phyloP scores from a whole-genome alignment of 1,284 basidiomycete species.

The Polyporus tsugae region DNA sequence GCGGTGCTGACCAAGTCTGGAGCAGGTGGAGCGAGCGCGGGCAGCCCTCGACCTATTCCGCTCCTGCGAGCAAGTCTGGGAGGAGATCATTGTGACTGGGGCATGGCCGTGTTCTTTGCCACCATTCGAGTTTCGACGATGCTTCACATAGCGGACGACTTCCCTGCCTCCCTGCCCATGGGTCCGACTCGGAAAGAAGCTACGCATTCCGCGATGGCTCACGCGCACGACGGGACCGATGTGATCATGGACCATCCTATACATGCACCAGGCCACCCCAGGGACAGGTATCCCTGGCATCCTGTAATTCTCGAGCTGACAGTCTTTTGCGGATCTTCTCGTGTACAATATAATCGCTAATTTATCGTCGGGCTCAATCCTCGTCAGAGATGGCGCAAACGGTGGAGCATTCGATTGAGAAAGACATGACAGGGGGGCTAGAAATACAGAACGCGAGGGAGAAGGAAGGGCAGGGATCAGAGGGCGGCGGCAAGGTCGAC shows the following conservation, averaged over 20 bases:
- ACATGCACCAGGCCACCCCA: constrained; percentile 7
- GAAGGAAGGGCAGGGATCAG: constrained; percentile 25
- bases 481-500: constrained; percentile 61
- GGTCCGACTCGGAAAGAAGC: not conserved
- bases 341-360: constrained; percentile 8
- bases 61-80: constrained; percentile 58
- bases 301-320: constrained; percentile 19
- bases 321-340: constrained; percentile 2
- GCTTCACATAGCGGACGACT: constrained; percentile 40
- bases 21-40: constrained; percentile 60
- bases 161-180: constrained; percentile 1
- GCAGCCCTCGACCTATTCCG: constrained; percentile 65
- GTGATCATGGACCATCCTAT: constrained; percentile 12
- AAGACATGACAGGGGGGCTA: constrained; percentile 14
- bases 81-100: constrained; percentile 54
- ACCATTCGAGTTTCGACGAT: constrained; percentile 41
- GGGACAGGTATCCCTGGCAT: constrained; percentile 16
- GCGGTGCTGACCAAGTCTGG: constrained; percentile 28
- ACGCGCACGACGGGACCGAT: constrained; percentile 15
- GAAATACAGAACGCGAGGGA: constrained; percentile 19
- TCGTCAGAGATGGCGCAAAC: not conserved
- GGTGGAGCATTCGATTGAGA: not conserved
- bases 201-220: not conserved
- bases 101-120: constrained; percentile 62
- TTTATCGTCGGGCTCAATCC: constrained; percentile 12